phyloP scores from a whole-genome alignment of 768 basidiomycete genomes.

The Polyporus arcularius region DNA sequence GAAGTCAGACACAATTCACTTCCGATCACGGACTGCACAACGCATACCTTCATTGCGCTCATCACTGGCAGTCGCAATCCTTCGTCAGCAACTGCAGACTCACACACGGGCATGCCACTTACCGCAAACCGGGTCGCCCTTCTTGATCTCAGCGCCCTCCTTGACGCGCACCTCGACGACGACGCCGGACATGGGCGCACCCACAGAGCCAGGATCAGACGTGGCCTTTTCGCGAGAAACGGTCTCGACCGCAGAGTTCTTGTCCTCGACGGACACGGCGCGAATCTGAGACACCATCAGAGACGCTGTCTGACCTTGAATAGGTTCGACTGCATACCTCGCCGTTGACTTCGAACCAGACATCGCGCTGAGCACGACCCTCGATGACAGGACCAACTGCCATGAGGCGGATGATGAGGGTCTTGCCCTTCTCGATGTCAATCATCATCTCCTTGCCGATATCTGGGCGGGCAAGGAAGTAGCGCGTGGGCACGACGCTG shows the following conservation, averaged over 20 bases:
- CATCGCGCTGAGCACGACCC: slow-evolving; percentile 89
- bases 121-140: slow-evolving; percentile 95
- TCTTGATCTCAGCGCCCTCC: slow-evolving; percentile 97
- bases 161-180: slow-evolving; percentile 98
- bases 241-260: slow-evolving; percentile 95
- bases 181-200: slow-evolving; percentile 97
- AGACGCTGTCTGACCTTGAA: neutral
- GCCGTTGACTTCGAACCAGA: slow-evolving; percentile 98
- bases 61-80: slow-evolving; percentile 54
- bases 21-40: neutral
- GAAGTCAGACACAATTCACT: slow-evolving; percentile 21
- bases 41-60: slow-evolving; percentile 92
- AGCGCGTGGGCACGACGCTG: slow-evolving; percentile 93
- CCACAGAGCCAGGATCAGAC: slow-evolving; percentile 92
- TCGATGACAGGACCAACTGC: slow-evolving; percentile 93
- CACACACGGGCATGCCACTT: slow-evolving; percentile 35
- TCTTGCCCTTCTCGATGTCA: slow-evolving; percentile 95
- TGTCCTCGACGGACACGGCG: slow-evolving; percentile 94
- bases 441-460: slow-evolving; percentile 97
- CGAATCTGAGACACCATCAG: slow-evolving; percentile 59
- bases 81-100: slow-evolving; percentile 10
- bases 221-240: slow-evolving; percentile 94
- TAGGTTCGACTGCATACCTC: slow-evolving; percentile 52
- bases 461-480: slow-evolving; percentile 92
- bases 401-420: slow-evolving; percentile 93